A percentile compares a stretch with the other conserved stretches of the same genome.
phyloP scores from a whole-genome alignment of 2,329 filamentous ascomycete species.

The Leptographium radiaticola region DNA sequence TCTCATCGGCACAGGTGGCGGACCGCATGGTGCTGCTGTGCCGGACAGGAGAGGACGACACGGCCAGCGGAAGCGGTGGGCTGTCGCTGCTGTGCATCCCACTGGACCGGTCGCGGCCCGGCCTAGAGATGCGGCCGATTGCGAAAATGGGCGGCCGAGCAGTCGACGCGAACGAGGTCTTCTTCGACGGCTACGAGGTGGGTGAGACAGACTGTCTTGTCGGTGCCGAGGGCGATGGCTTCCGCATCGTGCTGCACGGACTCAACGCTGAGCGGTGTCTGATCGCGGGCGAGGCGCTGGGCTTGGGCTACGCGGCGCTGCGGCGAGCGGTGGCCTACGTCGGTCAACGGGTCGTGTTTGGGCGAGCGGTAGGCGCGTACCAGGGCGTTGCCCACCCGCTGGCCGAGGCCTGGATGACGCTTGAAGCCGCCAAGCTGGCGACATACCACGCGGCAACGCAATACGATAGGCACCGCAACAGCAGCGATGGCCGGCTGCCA shows the following conservation, averaged over 20 bases:
- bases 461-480: slow-evolving; percentile 31
- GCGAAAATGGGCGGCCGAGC: slow-evolving; percentile 77
- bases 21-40: slow-evolving; percentile 74
- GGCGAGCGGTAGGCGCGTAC: slow-evolving; percentile 52
- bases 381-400: slow-evolving; percentile 54
- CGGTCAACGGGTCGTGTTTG: slow-evolving; percentile 51
- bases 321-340: slow-evolving; percentile 52
- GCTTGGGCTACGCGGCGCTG: slow-evolving; percentile 62
- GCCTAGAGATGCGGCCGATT: slow-evolving; percentile 56
- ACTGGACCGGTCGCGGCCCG: slow-evolving; percentile 46
- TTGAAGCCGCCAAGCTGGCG: slow-evolving; percentile 52
- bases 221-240: slow-evolving; percentile 61
- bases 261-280: slow-evolving; percentile 72
- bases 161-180: slow-evolving; percentile 77
- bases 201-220: slow-evolving; percentile 44
- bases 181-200: slow-evolving; percentile 68
- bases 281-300: slow-evolving; percentile 66
- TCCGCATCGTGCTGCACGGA: slow-evolving; percentile 65
- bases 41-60: slow-evolving; percentile 37
- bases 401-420: slow-evolving; percentile 50
- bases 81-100: slow-evolving; percentile 73
- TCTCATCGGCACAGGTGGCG: slow-evolving; percentile 72
- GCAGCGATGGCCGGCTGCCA: slow-evolving; percentile 10
- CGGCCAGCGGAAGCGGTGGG: slow-evolving; percentile 21
- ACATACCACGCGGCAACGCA: slow-evolving; percentile 52